phyloP scores from a whole-genome alignment of 495 filamentous ascomycete species.

The Penicilliopsis zonata region DNA sequence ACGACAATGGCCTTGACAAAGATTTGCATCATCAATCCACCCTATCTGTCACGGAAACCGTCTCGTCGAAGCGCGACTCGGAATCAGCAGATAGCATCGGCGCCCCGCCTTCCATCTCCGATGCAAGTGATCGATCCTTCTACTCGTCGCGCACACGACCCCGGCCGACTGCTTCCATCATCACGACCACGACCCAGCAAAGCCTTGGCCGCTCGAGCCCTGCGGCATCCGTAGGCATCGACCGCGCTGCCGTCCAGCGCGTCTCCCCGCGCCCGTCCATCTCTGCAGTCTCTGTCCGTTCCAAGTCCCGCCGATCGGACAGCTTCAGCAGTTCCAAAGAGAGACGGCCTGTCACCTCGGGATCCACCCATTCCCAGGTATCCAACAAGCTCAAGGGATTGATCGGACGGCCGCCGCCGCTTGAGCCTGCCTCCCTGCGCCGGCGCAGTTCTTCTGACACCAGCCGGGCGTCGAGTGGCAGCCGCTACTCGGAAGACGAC shows the following conservation, averaged over 20 bases:
- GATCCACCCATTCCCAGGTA: conserved; percentile 39
- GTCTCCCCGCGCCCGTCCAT: conserved; percentile 22
- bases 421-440: conserved; percentile 29
- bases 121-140: conserved; percentile 27
- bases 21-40: too few relatives aligned
- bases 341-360: conserved; percentile 41
- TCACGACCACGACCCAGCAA: conserved; percentile 12
- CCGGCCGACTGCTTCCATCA: conserved; percentile 16
- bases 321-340: conserved; percentile 37
- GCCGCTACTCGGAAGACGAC: conserved; percentile 29
- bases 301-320: conserved; percentile 22
- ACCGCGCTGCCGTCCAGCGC: conserved; percentile 41
- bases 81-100: conserved; percentile 4
- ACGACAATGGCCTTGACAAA: too few relatives aligned
- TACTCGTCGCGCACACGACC: conserved; percentile 15
- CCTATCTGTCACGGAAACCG: conserved; percentile 1
- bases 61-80: conserved; percentile 1
- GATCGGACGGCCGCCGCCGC: conserved; percentile 29
- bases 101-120: conserved; percentile 14
- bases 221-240: conserved; percentile 10
- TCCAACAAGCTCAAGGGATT: conserved; percentile 42
- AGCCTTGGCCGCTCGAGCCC: conserved; percentile 10
- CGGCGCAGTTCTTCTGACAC: conserved; percentile 38
- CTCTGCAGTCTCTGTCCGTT: conserved; percentile 17
- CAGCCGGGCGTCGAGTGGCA: conserved; percentile 22